phyloP scores from a whole-genome alignment of 2,329 filamentous ascomycete genomes.

The Fusarium protoensiforme region DNA sequence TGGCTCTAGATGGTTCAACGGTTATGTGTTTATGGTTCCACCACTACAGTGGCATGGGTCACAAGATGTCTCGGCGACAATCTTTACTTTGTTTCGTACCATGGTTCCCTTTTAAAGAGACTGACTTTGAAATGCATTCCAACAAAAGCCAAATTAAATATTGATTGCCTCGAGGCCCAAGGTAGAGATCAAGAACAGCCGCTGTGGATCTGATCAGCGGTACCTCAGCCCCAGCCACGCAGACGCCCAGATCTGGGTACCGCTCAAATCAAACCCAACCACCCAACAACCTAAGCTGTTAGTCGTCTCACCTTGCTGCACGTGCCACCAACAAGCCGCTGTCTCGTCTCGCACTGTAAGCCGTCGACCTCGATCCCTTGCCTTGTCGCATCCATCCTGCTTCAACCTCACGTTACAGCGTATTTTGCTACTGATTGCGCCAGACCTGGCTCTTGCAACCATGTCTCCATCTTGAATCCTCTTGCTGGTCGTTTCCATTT shows the following conservation, averaged over 20 bases:
- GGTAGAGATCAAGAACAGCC: constrained; percentile 19
- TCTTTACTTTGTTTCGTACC: background rate
- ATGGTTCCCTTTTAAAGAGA: background rate
- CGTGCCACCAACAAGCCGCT: constrained; percentile 39
- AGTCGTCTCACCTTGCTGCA: constrained; percentile 40
- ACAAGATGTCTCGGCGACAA: background rate
- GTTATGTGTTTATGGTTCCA: constrained; percentile 8
- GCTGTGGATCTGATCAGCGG: constrained; percentile 20
- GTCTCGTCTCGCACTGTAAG: constrained; percentile 1
- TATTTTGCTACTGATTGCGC: constrained; percentile 20
- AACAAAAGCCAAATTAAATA: background rate
- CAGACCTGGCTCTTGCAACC: constrained; percentile 16
- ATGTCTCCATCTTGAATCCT: constrained; percentile 28
- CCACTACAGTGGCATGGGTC: background rate
- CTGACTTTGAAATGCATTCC: background rate
- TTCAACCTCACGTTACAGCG: constrained; percentile 23
- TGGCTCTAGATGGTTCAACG: background rate
- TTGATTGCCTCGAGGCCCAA: background rate
- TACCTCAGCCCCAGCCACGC: constrained; percentile 21
- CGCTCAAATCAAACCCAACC: constrained; percentile 30
- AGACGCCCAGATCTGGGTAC: constrained; percentile 29
- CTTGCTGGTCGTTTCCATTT: background rate
- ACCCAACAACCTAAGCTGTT: constrained; percentile 37
- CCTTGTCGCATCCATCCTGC: constrained; percentile 20
- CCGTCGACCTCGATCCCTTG: constrained; percentile 30